Evolutionary conservation across 2,329 filamentous ascomycete species (phyloP).

Genomic region (Calonectria fujianensis): DNA sequence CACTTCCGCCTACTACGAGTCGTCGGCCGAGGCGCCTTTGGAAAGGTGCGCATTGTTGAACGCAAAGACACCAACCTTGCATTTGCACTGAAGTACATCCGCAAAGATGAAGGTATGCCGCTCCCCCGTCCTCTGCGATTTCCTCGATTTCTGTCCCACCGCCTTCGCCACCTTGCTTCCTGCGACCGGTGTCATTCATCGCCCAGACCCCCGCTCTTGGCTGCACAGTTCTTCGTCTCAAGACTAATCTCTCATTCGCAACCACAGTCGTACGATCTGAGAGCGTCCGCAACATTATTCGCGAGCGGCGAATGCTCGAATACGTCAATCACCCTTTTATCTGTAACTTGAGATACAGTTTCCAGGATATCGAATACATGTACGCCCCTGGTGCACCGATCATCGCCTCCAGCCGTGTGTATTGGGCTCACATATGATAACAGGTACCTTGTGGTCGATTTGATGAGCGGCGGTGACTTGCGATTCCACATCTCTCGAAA

Average conservation of each 20-base stretch:
- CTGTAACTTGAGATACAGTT: constrained; percentile 98
- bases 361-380: constrained; percentile 99
- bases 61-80: constrained; percentile 95
- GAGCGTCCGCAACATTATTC: constrained; percentile 98
- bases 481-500: constrained; percentile 98
- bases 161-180: background rate
- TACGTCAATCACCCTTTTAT: constrained; percentile 98
- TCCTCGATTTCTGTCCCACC: constrained; percentile 25
- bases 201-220: constrained; percentile 11
- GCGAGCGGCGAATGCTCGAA: constrained; percentile 97
- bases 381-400: constrained; percentile 66
- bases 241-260: constrained; percentile 52
- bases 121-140: constrained; percentile 15
- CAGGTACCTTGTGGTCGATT: constrained; percentile 96
- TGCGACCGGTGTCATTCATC: constrained; percentile 21
- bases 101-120: constrained; percentile 93
- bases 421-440: constrained; percentile 46
- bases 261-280: constrained; percentile 92
- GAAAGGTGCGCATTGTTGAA: constrained; percentile 98
- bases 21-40: constrained; percentile 97
- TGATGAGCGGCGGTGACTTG: constrained; percentile 98
- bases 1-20: constrained; percentile 97
- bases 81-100: constrained; percentile 98
- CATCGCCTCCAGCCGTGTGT: background rate
- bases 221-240: constrained; percentile 29